phyloP scores from a whole-genome alignment of 2,329 filamentous ascomycete species.

The Arthrinium phaeospermum region DNA sequence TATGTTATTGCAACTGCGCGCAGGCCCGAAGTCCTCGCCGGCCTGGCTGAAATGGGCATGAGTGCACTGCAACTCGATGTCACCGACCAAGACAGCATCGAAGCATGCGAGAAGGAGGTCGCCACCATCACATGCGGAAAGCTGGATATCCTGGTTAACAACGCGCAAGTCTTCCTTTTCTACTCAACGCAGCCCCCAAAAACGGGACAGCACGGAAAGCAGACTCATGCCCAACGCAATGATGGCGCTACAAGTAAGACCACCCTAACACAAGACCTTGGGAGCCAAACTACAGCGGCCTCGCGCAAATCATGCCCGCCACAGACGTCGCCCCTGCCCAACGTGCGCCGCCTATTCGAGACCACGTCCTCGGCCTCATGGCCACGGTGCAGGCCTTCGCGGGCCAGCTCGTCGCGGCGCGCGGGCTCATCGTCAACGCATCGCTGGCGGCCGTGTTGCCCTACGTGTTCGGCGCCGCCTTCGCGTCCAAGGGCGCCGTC shows the following conservation, averaged over 20 bases:
- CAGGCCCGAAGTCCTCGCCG: constrained; percentile 51
- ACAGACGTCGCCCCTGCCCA: constrained; percentile 54
- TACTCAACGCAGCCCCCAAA: background rate
- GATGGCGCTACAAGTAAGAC: background rate
- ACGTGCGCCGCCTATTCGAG: constrained; percentile 57
- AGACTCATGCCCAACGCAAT: no score
- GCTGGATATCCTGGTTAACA: constrained; percentile 65
- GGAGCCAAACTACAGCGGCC: constrained; percentile 42
- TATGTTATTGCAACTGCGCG: constrained; percentile 65
- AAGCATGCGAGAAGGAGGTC: constrained; percentile 52
- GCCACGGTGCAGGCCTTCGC: constrained; percentile 54
- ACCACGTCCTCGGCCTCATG: constrained; percentile 61
- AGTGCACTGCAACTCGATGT: constrained; percentile 59
- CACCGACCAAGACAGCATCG: constrained; percentile 57
- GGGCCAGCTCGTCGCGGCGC: constrained; percentile 50
- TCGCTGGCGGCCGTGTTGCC: constrained; percentile 52
- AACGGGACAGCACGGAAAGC: background rate
- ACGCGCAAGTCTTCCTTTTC: constrained; percentile 50
- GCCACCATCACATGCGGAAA: constrained; percentile 54
- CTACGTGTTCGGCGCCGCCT: constrained; percentile 55
- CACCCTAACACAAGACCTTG: background rate
- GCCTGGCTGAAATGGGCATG: constrained; percentile 53
- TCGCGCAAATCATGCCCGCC: constrained; percentile 52
- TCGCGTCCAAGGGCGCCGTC: constrained; percentile 58
- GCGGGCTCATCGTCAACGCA: constrained; percentile 58